Evolutionary conservation across 2,329 filamentous ascomycete species (phyloP).

Genomic region (Phyllosticta citribraziliensis): DNA sequence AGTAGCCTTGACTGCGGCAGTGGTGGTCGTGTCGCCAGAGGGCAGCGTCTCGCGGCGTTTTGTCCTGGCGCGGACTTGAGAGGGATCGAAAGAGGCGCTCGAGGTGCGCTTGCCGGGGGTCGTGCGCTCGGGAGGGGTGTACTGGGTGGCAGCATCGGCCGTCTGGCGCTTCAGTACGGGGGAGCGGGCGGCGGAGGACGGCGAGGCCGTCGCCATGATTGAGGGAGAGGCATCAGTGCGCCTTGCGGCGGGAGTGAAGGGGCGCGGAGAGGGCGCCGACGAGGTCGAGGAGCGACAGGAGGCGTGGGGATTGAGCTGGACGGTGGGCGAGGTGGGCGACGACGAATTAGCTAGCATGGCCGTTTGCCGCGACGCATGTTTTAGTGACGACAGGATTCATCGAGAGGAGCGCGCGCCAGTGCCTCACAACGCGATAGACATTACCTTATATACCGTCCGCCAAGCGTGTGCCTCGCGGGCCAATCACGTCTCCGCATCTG

Average conservation of each 20-base stretch:
- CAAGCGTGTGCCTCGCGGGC: background rate
- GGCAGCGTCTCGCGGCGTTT: conserved; percentile 26
- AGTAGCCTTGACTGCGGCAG: background rate
- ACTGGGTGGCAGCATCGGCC: conserved; percentile 45
- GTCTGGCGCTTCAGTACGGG: conserved; percentile 23
- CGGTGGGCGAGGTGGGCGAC: conserved; percentile 26
- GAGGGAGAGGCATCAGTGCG: conserved; percentile 20
- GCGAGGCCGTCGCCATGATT: conserved; percentile 15
- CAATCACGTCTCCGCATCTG: background rate
- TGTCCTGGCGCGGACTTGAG: conserved; percentile 11
- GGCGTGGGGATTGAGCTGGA: conserved; percentile 26
- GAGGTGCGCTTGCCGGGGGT: conserved; percentile 7
- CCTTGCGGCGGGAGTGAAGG: conserved; percentile 21
- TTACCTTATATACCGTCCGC: background rate
- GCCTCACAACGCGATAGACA: background rate
- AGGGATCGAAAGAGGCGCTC: conserved; percentile 5
- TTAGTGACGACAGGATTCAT: background rate
- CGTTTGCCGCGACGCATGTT: conserved; percentile 9
- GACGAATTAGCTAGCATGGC: conserved; percentile 25
- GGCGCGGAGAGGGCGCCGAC: conserved; percentile 24
- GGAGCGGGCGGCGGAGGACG: conserved; percentile 12
- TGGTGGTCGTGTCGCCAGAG: conserved; percentile 3
- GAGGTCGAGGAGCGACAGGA: conserved; percentile 22
- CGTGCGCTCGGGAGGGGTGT: conserved; percentile 36
- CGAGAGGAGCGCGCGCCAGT: background rate